Conservation (phyloP, 805 yeast species). For the Cyberlindnera lachancei region DNA sequence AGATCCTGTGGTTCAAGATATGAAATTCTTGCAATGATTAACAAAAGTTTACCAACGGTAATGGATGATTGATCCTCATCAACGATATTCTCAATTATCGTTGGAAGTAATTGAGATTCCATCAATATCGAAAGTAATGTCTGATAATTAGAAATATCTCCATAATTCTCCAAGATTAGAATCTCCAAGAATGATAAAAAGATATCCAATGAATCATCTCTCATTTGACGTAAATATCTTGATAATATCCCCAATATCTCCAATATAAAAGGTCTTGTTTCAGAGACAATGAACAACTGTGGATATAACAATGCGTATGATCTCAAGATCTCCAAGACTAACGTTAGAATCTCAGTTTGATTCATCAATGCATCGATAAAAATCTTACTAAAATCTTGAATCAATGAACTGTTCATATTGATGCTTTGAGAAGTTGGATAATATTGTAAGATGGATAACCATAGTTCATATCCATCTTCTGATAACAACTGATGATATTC, state of each 20-base stretch:
- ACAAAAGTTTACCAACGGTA: constrained; percentile 26
- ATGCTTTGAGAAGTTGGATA: constrained; percentile 32
- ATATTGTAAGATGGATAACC: constrained; percentile 65
- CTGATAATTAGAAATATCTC: constrained; percentile 14
- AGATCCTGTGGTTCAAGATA: constrained; percentile 25
- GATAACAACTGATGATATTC: constrained; percentile 48
- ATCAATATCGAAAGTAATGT: constrained; percentile 15
- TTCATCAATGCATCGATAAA: constrained; percentile 52
- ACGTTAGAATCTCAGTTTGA: constrained; percentile 69
- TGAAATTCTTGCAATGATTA: constrained; percentile 29
- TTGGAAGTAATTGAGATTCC: constrained; percentile 22
- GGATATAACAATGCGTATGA: constrained; percentile 51
- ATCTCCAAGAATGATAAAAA: constrained; percentile 50
- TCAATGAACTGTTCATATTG: constrained; percentile 12
- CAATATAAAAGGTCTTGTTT: constrained; percentile 25
- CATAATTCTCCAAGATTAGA: constrained; percentile 24
- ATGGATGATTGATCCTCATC: constrained; percentile 26
- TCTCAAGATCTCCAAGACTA: constrained; percentile 52
- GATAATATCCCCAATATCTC: constrained; percentile 43
- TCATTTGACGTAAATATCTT: constrained; percentile 47
- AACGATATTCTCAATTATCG: constrained; percentile 22
- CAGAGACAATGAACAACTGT: constrained; percentile 28
- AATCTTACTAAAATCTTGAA: constrained; percentile 21
- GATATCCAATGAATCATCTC: constrained; percentile 62
- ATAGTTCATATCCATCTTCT: constrained; percentile 84